Base-by-base conservation (phyloP, 2,329 filamentous ascomycete species). In the Fusarium albosuccineum region DNA sequence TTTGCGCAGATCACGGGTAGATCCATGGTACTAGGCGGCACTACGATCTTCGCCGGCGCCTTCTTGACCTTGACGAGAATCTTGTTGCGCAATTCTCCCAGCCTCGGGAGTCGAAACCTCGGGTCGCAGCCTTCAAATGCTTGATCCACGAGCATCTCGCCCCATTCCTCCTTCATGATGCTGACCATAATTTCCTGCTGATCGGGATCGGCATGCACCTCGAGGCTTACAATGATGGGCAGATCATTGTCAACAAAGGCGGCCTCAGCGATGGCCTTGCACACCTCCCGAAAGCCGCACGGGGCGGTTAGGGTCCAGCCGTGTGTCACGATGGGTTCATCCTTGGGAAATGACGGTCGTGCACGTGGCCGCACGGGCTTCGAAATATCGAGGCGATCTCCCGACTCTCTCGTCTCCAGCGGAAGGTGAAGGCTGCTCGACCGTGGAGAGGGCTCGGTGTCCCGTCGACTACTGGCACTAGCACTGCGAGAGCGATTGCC, bases 171-270 rank as follows among this genome's bases (percentile, higher is more conserved):
- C 68, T 89, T 89, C 91, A 99, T 97, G 66, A 98, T 97, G 57
- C 92, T 87, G 10, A 97, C 94, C 92, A 98, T 97, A 51, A 92
- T 86, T 67, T 93, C 89, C 78, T 99, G 96, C 78, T 98, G 95
- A 54, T 92, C 88, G 2, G 86, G 82, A 63, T 91, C 88, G 13
- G 93, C 91, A 77, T 98, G 95, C 0, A 98, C 92, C 78, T 99
- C 96, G 6, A 98, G 85, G 76, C 94, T 97, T 68, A 98, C 88
- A 60, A 98, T 97, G 39, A 99, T 82, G 1, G 96, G 96, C 17
- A 97, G 82, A 53, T 92, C 87, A 62, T 88, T 94, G 7, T 82
- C 86, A 29, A 87, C 82, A 72, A 98, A 98, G 0, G 93, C 94
- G 61, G 89, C 88, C 58, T 97, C 89, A 39, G 87, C 85, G 64